Percentiles rank a stretch among this genome's conserved stretches.
phyloP scores from a whole-genome alignment of 2,329 filamentous ascomycete species.

The Plectosphaerella plurivora region DNA sequence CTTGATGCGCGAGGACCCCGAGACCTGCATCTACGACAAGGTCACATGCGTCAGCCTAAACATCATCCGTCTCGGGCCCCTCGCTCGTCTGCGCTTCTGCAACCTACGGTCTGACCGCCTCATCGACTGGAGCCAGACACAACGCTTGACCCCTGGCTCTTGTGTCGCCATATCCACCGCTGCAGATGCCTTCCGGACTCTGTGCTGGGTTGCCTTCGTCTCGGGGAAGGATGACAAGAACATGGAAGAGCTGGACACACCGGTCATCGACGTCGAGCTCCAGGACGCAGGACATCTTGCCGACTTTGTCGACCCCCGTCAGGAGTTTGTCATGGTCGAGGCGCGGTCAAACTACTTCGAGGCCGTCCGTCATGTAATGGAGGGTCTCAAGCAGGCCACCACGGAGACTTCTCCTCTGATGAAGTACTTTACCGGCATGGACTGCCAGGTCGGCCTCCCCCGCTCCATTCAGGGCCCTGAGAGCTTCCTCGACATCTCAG shows the following conservation, averaged over 20 bases:
- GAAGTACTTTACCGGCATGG: neutral
- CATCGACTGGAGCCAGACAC: conserved; percentile 59
- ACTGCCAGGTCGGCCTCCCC: neutral
- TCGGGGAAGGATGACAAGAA: conserved; percentile 42
- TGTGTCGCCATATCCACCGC: conserved; percentile 48
- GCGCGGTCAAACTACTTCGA: conserved; percentile 72
- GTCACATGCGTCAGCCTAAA: conserved; percentile 45
- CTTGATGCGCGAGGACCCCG: conserved; percentile 49
- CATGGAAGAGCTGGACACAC: neutral
- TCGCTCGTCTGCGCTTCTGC: conserved; percentile 67
- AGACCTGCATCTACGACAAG: conserved; percentile 65
- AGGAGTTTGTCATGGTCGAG: conserved; percentile 76
- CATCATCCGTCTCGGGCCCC: conserved; percentile 57
- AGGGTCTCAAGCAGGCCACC: conserved; percentile 61
- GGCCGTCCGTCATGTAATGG: conserved; percentile 66
- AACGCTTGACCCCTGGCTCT: conserved; percentile 46
- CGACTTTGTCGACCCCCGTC: conserved; percentile 60
- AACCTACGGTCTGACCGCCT: conserved; percentile 58
- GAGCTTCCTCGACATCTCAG: neutral
- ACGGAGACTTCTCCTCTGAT: conserved; percentile 25
- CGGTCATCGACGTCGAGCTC: conserved; percentile 48
- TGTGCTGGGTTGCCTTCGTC: conserved; percentile 68
- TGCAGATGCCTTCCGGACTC: conserved; percentile 56
- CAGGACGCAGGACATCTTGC: neutral
- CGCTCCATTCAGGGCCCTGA: neutral